A percentile compares a stretch with the other conserved stretches of the same genome.
Evolutionary conservation across 2,329 filamentous ascomycete genomes (phyloP).

Genomic region (Aureobasidium sp.): DNA sequence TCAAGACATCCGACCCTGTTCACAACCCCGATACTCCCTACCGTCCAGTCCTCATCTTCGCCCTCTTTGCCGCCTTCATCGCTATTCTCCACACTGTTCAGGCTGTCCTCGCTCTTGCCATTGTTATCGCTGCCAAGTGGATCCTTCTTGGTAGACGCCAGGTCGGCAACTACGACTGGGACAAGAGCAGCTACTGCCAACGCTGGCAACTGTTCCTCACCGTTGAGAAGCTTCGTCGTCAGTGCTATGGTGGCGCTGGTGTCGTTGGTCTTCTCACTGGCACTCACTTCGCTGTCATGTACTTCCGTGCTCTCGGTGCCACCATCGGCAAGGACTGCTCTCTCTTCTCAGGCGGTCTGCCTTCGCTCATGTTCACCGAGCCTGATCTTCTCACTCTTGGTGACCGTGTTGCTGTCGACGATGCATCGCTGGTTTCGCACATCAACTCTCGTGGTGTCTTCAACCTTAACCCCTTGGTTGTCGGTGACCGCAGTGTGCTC

Average conservation of each 20-base stretch:
- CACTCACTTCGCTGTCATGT: constrained; percentile 43
- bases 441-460: constrained; percentile 51
- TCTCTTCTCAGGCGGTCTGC: constrained; percentile 45
- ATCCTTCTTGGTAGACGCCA: constrained; percentile 40
- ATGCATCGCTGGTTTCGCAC: constrained; percentile 48
- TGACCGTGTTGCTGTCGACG: constrained; percentile 45
- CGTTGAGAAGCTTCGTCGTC: constrained; percentile 42
- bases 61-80: constrained; percentile 33
- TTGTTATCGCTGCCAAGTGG: constrained; percentile 45
- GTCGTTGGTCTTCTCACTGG: constrained; percentile 46
- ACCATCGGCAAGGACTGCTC: constrained; percentile 47
- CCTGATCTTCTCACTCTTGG: constrained; percentile 48
- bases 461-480: constrained; percentile 42
- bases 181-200: constrained; percentile 48
- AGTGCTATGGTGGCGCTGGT: constrained; percentile 43
- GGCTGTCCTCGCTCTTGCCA: constrained; percentile 33
- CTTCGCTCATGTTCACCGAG: constrained; percentile 48
- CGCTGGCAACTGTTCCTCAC: constrained; percentile 48
- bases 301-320: constrained; percentile 47
- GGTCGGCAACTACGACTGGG: constrained; percentile 50
- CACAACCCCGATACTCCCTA: constrained; percentile 8
- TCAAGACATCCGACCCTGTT: constrained; percentile 16
- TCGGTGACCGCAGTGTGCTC: constrained; percentile 45
- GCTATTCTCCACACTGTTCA: constrained; percentile 36
- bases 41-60: constrained; percentile 32